phyloP scores from a whole-genome alignment of 306 rosid genomes.

The Rosa multiflora region DNA sequence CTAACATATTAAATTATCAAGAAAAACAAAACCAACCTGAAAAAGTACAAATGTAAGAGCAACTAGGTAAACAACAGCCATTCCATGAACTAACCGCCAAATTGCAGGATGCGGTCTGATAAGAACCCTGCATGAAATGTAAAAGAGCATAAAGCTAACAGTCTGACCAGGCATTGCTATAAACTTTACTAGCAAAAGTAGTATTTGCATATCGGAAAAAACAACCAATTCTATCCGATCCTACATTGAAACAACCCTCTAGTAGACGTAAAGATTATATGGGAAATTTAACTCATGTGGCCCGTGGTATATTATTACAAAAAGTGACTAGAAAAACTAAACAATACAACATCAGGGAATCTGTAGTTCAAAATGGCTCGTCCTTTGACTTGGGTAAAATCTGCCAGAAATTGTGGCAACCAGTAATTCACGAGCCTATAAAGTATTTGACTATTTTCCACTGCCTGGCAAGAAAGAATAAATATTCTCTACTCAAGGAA shows the following conservation, averaged over 20 bases:
- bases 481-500: slow-evolving; percentile 44
- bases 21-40: slow-evolving; percentile 59
- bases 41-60: slow-evolving; percentile 96
- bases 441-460: slow-evolving; percentile 18
- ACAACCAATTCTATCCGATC: too few relatives aligned
- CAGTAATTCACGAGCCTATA: slow-evolving; percentile 41
- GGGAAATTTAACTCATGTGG: not conserved
- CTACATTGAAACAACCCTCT: too few relatives aligned
- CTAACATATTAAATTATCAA: not conserved
- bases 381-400: slow-evolving; percentile 25
- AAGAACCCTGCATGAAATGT: slow-evolving; percentile 67
- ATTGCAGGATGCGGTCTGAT: slow-evolving; percentile 99
- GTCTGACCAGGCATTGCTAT: slow-evolving; percentile 17
- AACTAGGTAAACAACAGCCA: slow-evolving; percentile 96
- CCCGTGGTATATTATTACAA: not conserved
- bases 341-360: not conserved
- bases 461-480: slow-evolving; percentile 37
- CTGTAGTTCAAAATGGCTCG: slow-evolving; percentile 27
- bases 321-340: not conserved
- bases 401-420: slow-evolving; percentile 33
- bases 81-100: slow-evolving; percentile 98
- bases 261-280: too few relatives aligned
- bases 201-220: too few relatives aligned
- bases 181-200: too few relatives aligned
- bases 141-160: slow-evolving; percentile 18